phyloP scores from a whole-genome alignment of 2,329 filamentous ascomycete genomes.

The Diaporthe sp. region DNA sequence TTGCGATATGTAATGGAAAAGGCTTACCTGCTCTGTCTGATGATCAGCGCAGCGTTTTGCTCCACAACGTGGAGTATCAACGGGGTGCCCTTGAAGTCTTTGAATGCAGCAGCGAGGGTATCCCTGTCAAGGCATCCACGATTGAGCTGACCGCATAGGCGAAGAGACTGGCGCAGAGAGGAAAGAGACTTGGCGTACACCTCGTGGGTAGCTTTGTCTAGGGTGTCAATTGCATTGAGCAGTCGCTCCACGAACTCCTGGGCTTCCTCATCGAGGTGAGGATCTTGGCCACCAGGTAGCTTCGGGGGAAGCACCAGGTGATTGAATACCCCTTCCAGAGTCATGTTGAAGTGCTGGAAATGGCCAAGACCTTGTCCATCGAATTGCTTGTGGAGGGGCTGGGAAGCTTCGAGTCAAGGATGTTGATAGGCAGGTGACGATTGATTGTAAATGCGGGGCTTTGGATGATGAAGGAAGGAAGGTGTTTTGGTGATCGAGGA shows the following conservation, averaged over 20 bases:
- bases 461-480: fast-evolving
- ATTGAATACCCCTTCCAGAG: constrained; percentile 45
- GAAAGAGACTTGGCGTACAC: background rate
- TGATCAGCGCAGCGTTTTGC: constrained; percentile 36
- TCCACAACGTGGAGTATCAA: constrained; percentile 31
- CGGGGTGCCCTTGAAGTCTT: background rate
- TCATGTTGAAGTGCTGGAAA: background rate
- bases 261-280: constrained; percentile 44
- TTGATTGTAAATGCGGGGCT: too few species aligned
- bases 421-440: background rate
- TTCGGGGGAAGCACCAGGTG: constrained; percentile 56
- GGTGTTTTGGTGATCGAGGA: background rate
- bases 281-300: constrained; percentile 51
- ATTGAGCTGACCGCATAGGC: constrained; percentile 22
- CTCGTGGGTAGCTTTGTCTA: background rate
- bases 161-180: background rate
- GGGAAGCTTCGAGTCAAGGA: background rate
- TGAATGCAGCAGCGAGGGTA: constrained; percentile 9
- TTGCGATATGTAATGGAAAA: background rate
- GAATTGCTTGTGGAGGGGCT: too few species aligned
- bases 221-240: background rate
- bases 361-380: background rate
- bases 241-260: constrained; percentile 45
- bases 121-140: constrained; percentile 28
- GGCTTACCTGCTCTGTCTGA: constrained; percentile 4